Percentiles rank a stretch among this genome's conserved stretches.
These are phyloP conservation scores for Botrytis hyacinthi DNA, from an alignment of 2,329 filamentous ascomycete species.

Conservation along the genomic window DNA sequence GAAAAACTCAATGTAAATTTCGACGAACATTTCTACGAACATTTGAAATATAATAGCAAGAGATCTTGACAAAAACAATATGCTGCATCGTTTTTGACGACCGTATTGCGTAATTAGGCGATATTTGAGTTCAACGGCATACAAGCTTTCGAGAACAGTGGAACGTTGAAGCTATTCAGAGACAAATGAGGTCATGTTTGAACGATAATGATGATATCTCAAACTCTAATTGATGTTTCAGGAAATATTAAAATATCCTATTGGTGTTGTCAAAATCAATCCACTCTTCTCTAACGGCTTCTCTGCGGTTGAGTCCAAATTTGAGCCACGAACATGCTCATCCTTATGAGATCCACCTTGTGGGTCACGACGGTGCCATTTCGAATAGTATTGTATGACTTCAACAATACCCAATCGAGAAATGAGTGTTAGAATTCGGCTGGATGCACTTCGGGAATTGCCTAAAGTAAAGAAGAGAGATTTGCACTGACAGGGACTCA, in stretches of 20 bases:
- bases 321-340: constrained; percentile 3
- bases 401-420: neutral
- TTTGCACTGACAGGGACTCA: neutral
- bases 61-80: neutral
- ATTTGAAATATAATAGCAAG: neutral
- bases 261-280: neutral
- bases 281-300: neutral
- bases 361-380: neutral
- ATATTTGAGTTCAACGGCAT: neutral
- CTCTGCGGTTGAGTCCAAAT: constrained; percentile 2
- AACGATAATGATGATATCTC: neutral
- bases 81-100: neutral
- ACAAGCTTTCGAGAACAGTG: neutral
- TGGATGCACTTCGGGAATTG: constrained; percentile 6
- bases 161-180: neutral
- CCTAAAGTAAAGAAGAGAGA: neutral
- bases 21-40: neutral
- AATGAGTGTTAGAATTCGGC: neutral
- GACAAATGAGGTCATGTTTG: constrained; percentile 11
- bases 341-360: neutral
- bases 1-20: too few species aligned
- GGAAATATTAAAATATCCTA: neutral
- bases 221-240: constrained; percentile 6
- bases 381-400: neutral
- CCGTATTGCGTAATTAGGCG: neutral